A percentile compares a stretch with the other conserved stretches of the same genome.
Evolutionary conservation across 1,284 basidiomycete species (phyloP).

Genomic region (Ganoderma lucidum): DNA sequence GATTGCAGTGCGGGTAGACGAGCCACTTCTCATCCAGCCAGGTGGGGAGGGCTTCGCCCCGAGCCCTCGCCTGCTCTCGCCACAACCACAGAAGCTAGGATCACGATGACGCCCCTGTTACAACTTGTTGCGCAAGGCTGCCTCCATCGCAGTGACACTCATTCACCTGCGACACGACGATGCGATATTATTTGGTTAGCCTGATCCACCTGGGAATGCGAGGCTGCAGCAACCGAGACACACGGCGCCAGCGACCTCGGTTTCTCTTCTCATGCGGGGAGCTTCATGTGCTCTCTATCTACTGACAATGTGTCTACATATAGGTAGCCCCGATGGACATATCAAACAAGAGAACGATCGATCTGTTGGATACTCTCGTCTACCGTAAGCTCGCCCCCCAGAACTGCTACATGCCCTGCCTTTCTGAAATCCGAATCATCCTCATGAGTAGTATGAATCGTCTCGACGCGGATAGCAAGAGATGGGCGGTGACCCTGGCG

Average conservation of each 20-base stretch:
- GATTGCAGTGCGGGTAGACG: background rate
- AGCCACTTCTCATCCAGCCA: too few relatives aligned
- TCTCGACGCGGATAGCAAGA: constrained; percentile 3
- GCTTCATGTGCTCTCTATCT: background rate
- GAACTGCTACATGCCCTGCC: background rate
- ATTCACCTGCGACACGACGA: too few relatives aligned
- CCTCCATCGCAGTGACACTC: too few relatives aligned
- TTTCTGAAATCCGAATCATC: background rate
- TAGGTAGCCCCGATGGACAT: background rate
- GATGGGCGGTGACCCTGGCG: background rate
- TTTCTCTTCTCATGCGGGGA: background rate
- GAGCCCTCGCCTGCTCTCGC: too few relatives aligned
- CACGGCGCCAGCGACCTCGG: background rate
- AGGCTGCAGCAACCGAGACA: background rate
- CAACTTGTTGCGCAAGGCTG: too few relatives aligned
- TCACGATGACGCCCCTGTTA: too few relatives aligned
- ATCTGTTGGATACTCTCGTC: background rate
- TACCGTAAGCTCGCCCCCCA: too few relatives aligned
- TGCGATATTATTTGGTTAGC: too few relatives aligned
- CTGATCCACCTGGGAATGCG: too few relatives aligned
- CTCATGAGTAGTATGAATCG: background rate
- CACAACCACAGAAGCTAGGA: too few relatives aligned
- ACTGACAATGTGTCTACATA: background rate
- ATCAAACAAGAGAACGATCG: background rate
- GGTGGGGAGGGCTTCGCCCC: too few relatives aligned